Percentiles rank a stretch among this genome's conserved stretches.
Conservation (phyloP, 345 rosid species). For the sweet orange (Citrus sinensis) region DVS_A1.0 CM039164.1:22131001-22131500, state of each 20-base stretch:
- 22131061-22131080: constrained; percentile 10
- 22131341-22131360: background rate
- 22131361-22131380: background rate
- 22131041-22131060: constrained; percentile 23
- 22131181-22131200: background rate
- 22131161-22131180: background rate
- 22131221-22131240: background rate
- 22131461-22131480: background rate
- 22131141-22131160: background rate
- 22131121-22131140: background rate
- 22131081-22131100: background rate
- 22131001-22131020: constrained; percentile 74
- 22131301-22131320: background rate
- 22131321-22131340: background rate
- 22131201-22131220: background rate
- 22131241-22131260: background rate
- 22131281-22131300: background rate
- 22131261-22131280: background rate
- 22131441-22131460: background rate
- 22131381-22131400: background rate
- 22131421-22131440: background rate
- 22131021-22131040: constrained; percentile 90
- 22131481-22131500: background rate
- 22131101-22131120: background rate
- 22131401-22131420: background rate